These are phyloP conservation scores for Leptographium radiaticola DNA, from an alignment of 2,329 filamentous ascomycete genomes.

Conservation along the genomic window DNA sequence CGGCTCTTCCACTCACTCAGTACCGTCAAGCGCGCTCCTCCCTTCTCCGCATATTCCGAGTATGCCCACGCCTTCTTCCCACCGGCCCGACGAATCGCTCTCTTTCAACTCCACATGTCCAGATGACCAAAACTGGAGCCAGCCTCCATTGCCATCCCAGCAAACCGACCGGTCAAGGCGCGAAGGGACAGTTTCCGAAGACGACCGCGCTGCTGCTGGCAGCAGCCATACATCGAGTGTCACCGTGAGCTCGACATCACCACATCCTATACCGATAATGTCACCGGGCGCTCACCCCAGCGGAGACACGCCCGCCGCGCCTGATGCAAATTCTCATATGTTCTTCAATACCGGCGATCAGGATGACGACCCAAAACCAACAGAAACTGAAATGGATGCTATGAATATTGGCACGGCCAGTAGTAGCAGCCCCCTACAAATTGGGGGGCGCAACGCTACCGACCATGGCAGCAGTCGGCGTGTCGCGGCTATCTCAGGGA, in stretches of 20 bases:
- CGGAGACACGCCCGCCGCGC: neutral
- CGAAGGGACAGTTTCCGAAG: neutral
- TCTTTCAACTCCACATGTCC: conserved; percentile 28
- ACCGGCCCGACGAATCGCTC: conserved; percentile 12
- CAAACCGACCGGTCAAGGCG: neutral
- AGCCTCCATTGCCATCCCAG: conserved; percentile 8
- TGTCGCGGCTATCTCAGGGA: neutral
- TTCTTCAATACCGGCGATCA: conserved; percentile 4
- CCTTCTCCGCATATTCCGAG: neutral
- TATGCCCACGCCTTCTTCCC: conserved; percentile 14
- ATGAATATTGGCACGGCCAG: neutral
- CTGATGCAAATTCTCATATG: conserved; percentile 8
- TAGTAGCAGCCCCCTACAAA: neutral
- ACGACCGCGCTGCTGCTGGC: neutral
- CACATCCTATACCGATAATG: conserved; percentile 27
- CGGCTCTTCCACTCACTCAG: neutral
- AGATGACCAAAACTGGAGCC: conserved; percentile 23
- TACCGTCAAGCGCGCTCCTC: neutral
- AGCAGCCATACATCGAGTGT: neutral
- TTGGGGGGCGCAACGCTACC: neutral
- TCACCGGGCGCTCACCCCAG: conserved; percentile 27
- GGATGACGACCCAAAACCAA: conserved; percentile 15
- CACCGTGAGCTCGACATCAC: conserved; percentile 9
- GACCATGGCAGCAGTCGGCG: neutral
- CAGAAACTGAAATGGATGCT: conserved; percentile 14